These are phyloP conservation scores for Aspergillus felis DNA, from an alignment of 2,329 filamentous ascomycete species.

Conservation along the genomic window DNA sequence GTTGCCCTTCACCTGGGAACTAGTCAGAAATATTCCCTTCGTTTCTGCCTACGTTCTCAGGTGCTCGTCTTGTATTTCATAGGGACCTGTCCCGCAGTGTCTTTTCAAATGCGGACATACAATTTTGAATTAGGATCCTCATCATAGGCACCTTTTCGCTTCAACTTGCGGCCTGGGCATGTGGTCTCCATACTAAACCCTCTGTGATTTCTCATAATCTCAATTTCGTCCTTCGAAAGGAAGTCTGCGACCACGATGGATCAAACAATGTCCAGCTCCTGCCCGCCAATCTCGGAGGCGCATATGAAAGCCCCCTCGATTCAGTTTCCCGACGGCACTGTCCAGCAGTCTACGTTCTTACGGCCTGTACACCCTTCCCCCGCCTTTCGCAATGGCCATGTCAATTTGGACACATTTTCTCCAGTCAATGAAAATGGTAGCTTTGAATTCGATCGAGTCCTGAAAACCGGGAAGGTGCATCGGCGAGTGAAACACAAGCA, in stretches of 20 bases:
- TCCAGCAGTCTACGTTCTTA: conserved; percentile 19
- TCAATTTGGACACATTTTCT: conserved; percentile 65
- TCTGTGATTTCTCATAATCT: not conserved
- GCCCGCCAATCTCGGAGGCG: conserved; percentile 21
- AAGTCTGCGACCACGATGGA: conserved; percentile 18
- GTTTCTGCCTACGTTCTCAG: conserved; percentile 14
- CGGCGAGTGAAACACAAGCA: conserved; percentile 94
- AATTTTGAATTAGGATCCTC: not conserved
- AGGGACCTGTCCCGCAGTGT: conserved; percentile 5
- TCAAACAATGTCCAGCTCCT: conserved; percentile 16
- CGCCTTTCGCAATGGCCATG: conserved; percentile 41
- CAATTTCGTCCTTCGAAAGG: not conserved
- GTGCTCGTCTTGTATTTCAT: conserved; percentile 13
- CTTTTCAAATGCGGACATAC: conserved; percentile 8
- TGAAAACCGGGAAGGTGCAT: conserved; percentile 81
- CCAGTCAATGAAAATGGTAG: conserved; percentile 92
- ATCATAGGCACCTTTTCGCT: not conserved
- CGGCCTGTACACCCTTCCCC: conserved; percentile 17
- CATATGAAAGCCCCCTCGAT: conserved; percentile 22
- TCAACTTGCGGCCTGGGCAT: not conserved
- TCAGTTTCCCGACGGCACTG: conserved; percentile 22
- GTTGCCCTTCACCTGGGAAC: not conserved
- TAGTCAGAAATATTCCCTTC: not conserved
- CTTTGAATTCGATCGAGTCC: conserved; percentile 90
- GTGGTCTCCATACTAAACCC: not conserved